Percentiles rank a stretch among this genome's conserved stretches.
Conservation (phyloP, 257 asterid species). For the Ilex asprella region DNA sequence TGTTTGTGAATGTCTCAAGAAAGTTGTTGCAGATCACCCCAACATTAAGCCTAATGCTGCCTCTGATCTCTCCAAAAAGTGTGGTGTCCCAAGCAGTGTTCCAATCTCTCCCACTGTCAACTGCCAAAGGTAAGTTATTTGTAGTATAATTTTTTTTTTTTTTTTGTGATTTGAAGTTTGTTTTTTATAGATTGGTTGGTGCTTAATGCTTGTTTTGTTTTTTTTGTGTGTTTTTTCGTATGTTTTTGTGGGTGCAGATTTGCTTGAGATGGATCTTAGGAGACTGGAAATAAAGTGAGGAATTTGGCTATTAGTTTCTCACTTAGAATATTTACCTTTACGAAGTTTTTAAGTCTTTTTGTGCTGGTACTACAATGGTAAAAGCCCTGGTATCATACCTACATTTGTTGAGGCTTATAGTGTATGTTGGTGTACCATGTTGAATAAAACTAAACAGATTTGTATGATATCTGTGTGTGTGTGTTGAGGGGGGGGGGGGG, state of each 20-base stretch:
- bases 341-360: no score
- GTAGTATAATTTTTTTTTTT: neutral
- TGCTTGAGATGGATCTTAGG: slow-evolving; percentile 18
- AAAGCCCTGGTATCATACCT: no score
- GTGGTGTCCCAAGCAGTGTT: slow-evolving; percentile 35
- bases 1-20: slow-evolving; percentile 46
- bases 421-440: no score
- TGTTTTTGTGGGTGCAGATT: slow-evolving; percentile 24
- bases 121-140: slow-evolving; percentile 41
- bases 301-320: neutral
- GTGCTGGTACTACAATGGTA: no score
- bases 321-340: no score
- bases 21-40: slow-evolving; percentile 34
- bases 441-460: no score
- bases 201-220: no score
- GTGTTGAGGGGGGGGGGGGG: no score
- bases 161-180: neutral
- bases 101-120: slow-evolving; percentile 28
- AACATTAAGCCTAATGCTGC: slow-evolving; percentile 34
- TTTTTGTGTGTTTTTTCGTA: no score
- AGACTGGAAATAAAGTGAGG: slow-evolving; percentile 13
- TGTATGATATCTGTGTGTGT: no score
- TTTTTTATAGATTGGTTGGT: neutral
- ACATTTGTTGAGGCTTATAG: no score
- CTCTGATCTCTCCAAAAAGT: slow-evolving; percentile 40